Evolutionary conservation across 352 stramenopile genomes (phyloP).

Genomic region (Globisporangium sylvaticum): DNA sequence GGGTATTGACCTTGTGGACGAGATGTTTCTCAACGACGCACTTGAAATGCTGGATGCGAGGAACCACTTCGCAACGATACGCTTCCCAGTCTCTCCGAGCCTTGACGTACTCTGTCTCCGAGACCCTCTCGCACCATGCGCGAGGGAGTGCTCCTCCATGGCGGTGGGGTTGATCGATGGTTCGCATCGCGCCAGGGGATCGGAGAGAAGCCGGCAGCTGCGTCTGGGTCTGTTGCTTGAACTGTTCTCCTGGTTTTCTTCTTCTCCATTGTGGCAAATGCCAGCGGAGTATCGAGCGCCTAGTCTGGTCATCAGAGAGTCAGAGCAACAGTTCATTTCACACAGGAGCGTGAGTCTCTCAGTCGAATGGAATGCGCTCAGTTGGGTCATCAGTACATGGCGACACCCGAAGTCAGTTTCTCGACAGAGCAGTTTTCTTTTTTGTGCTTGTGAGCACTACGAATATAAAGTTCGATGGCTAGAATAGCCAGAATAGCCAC

Average conservation of each 20-base stretch:
- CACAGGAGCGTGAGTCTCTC: background rate
- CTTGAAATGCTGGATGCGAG: background rate
- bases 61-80: background rate
- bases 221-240: background rate
- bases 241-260: background rate
- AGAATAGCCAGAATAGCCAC: background rate
- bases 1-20: background rate
- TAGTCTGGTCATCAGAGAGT: background rate
- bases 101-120: background rate
- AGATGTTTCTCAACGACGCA: background rate
- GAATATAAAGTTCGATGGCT: background rate
- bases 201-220: background rate
- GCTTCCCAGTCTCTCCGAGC: background rate
- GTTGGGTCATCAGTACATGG: background rate
- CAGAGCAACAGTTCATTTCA: background rate
- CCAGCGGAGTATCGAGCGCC: background rate
- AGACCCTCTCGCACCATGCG: background rate
- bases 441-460: background rate
- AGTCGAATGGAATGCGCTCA: background rate
- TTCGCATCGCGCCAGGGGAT: background rate
- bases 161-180: background rate
- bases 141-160: background rate
- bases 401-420: background rate
- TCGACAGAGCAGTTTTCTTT: background rate
- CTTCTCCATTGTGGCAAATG: background rate